These are phyloP conservation scores for Rhodotorula sphaerocarpa DNA, from an alignment of 768 basidiomycete genomes.

Conservation along the genomic window DNA sequence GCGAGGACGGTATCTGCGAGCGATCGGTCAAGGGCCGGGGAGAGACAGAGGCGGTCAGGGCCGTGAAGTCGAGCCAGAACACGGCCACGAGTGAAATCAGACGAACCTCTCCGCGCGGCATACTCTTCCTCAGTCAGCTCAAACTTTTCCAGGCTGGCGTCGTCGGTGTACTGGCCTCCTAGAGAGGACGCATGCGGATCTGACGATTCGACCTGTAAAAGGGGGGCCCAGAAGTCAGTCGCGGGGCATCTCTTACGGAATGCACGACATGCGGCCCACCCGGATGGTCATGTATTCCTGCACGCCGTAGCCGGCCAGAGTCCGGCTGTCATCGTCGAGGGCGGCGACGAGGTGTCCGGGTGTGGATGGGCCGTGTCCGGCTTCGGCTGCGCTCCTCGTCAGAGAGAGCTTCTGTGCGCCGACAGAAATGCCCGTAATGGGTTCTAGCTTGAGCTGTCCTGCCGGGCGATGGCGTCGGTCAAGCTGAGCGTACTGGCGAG, in stretches of 20 bases:
- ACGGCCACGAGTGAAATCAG: background rate
- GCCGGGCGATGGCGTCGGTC: background rate
- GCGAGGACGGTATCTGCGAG: slow-evolving; percentile 74
- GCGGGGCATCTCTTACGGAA: too few species aligned
- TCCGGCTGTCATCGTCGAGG: slow-evolving; percentile 60
- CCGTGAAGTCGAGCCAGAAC: background rate
- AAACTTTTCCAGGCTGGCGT: slow-evolving; percentile 82
- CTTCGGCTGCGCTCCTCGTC: slow-evolving; percentile 50
- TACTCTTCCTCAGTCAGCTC: slow-evolving; percentile 78
- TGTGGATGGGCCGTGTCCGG: slow-evolving; percentile 42
- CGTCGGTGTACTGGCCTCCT: slow-evolving; percentile 76
- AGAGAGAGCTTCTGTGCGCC: slow-evolving; percentile 63
- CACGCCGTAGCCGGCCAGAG: slow-evolving; percentile 66
- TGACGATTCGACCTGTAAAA: slow-evolving; percentile 60
- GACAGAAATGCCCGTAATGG: slow-evolving; percentile 79
- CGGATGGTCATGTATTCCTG: slow-evolving; percentile 71
- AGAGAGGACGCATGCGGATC: slow-evolving; percentile 59
- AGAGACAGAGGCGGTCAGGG: background rate
- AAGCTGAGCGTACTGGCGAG: background rate
- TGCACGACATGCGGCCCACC: slow-evolving; percentile 55
- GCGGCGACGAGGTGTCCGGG: slow-evolving; percentile 46
- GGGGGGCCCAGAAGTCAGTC: too few species aligned
- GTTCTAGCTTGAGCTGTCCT: slow-evolving; percentile 66
- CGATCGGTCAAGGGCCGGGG: background rate
- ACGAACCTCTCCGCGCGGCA: slow-evolving; percentile 63